A percentile compares a stretch with the other conserved stretches of the same genome.
Evolutionary conservation across 2,329 filamentous ascomycete genomes (phyloP).

Genomic region (Alternaria sp.): DNA sequence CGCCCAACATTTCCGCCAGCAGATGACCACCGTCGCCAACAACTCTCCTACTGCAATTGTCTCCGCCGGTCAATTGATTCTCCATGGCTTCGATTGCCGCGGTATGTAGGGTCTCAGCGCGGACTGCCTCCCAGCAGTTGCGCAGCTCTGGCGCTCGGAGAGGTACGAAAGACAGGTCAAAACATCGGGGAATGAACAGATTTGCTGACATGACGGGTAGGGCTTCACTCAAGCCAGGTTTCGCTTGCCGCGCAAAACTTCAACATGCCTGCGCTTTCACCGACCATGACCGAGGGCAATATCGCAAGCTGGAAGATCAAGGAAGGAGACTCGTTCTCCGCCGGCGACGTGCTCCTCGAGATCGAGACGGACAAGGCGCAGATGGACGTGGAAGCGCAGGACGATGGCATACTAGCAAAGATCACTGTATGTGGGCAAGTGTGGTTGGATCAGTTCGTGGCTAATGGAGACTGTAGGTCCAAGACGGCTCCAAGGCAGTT

Average conservation of each 20-base stretch:
- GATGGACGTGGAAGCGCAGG: slow-evolving; percentile 94
- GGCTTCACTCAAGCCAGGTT: slow-evolving; percentile 69
- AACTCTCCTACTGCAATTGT: slow-evolving; percentile 23
- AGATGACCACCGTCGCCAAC: slow-evolving; percentile 24
- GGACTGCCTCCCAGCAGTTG: slow-evolving; percentile 65
- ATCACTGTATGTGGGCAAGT: slow-evolving; percentile 63
- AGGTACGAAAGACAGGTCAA: slow-evolving; percentile 59
- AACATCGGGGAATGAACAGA: slow-evolving; percentile 19
- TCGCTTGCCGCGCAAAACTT: slow-evolving; percentile 82
- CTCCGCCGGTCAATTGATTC: slow-evolving; percentile 35
- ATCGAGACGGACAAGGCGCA: slow-evolving; percentile 95
- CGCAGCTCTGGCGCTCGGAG: slow-evolving; percentile 62
- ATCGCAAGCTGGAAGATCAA: slow-evolving; percentile 86
- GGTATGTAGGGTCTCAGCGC: slow-evolving; percentile 70
- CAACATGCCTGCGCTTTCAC: slow-evolving; percentile 88
- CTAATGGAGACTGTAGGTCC: slow-evolving; percentile 53
- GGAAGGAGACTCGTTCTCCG: slow-evolving; percentile 82
- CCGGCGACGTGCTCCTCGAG: slow-evolving; percentile 87
- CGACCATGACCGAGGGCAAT: slow-evolving; percentile 93
- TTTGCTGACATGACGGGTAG: slow-evolving; percentile 55
- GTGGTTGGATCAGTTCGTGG: not conserved
- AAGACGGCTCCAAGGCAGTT: slow-evolving; percentile 77
- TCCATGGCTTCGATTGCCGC: slow-evolving; percentile 72
- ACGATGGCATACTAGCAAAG: slow-evolving; percentile 86
- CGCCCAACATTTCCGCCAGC: slow-evolving; percentile 49